Evolutionary conservation across 108 stramenopile species (phyloP), one percentile per base, ranked within the genome.

Genomic region (Cylindrotheca fusiformis): DNA sequence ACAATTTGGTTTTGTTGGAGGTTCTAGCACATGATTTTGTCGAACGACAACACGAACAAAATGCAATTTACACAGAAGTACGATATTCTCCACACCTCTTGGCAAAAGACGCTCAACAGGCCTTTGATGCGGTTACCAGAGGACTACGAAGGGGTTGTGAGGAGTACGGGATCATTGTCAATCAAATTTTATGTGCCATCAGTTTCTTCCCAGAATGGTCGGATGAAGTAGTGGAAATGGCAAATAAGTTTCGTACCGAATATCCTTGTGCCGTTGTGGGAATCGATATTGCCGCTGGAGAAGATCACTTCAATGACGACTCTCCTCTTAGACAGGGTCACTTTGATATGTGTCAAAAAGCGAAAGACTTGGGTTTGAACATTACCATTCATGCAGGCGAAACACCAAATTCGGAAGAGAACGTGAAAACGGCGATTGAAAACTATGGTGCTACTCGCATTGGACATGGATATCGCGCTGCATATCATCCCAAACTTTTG

Each of bases 281-380:
- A 1, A 56, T 88, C 0, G 87, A 88, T 57, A 78, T 88, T 73
- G 87, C 87, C 2, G 83, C 87, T 23, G 87, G 87, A 1, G 87
- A 88, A 52, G 72, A 77, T 32, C 87, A 88, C 67, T 88, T 85
- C 65, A 52, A 67, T 44, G 58, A 76, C 0, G 46, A 80, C 14
- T 72, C 72, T 0, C 72, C 72, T 0, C 65, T 81, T 19, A 65
- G 78, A 30, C 19, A 77, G 33, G 71, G 75, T 4, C 84, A 88
- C 61, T 63, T 54, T 6, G 60, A 76, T 10, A 82, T 84, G 58
- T 68, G 83, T 45, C 64, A 70, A 58, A 75, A 58, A 22, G 87
- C 87, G 0, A 22, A 72, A 67, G 54, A 80, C 21, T 68, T 78
- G 55, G 63, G 64, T 19, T 65, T 84, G 45, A 82, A 84, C 49